Conservation (phyloP, 257 asterid genomes). For the Ophiorrhiza pumila region DNA sequence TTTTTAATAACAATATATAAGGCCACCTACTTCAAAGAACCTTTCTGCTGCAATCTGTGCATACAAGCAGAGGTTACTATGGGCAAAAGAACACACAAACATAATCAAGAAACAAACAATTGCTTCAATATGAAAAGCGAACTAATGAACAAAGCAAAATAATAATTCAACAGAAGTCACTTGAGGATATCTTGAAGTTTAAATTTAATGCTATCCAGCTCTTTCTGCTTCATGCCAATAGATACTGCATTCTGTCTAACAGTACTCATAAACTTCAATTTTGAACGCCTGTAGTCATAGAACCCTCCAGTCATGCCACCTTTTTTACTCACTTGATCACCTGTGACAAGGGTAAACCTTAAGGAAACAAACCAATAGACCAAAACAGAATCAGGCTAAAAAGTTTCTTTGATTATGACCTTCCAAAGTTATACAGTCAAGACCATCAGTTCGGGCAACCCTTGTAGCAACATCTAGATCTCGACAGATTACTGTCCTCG, state of each 20-base stretch:
- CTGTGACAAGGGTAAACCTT: slow-evolving; percentile 38
- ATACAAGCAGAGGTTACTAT: not conserved
- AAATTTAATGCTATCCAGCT: slow-evolving; percentile 52
- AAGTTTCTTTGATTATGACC: slow-evolving; percentile 44
- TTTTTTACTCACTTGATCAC: slow-evolving; percentile 98
- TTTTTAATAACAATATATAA: no score
- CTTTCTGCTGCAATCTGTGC: not conserved
- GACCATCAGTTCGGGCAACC: slow-evolving; percentile 81
- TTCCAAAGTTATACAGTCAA: slow-evolving; percentile 96
- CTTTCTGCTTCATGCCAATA: slow-evolving; percentile 50
- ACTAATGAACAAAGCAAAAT: slow-evolving; percentile 21
- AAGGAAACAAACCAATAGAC: slow-evolving; percentile 17
- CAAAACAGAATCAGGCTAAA: slow-evolving; percentile 16
- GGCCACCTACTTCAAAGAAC: no score
- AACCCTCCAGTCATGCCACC: slow-evolving; percentile 99
- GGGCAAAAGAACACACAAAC: slow-evolving; percentile 9
- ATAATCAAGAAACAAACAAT: not conserved
- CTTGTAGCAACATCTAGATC: slow-evolving; percentile 95
- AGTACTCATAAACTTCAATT: slow-evolving; percentile 71
- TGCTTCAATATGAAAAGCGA: slow-evolving; percentile 12
- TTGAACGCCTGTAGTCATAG: slow-evolving; percentile 90
- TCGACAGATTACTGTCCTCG: slow-evolving; percentile 90
- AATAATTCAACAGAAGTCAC: slow-evolving; percentile 12
- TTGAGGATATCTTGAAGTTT: slow-evolving; percentile 88
- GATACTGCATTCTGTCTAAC: slow-evolving; percentile 55